A percentile compares a stretch with the other conserved stretches of the same genome.
These are phyloP conservation scores for Phytophthora niederhauseri DNA, from an alignment of 352 stramenopile species.

Conservation along the genomic window DNA sequence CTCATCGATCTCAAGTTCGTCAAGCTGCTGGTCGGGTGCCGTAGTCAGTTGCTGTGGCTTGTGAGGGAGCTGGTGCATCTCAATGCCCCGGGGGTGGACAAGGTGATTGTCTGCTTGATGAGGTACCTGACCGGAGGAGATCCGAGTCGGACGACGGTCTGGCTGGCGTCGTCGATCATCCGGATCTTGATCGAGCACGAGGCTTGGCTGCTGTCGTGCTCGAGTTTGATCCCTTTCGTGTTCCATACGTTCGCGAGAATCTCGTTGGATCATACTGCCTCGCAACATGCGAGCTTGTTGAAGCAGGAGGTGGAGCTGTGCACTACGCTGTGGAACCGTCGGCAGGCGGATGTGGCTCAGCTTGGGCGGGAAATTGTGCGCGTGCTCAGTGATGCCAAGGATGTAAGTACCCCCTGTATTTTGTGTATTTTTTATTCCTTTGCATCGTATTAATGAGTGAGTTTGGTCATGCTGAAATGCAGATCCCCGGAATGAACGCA, in stretches of 20 bases:
- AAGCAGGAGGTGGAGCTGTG: conserved; percentile 86
- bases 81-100: conserved; percentile 72
- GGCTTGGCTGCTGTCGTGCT: conserved; percentile 71
- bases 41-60: conserved; percentile 82
- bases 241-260: conserved; percentile 84
- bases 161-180: conserved; percentile 80
- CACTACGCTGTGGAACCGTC: conserved; percentile 71
- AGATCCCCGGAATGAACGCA: conserved; percentile 83
- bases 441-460: not conserved
- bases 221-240: conserved; percentile 79
- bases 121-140: conserved; percentile 72
- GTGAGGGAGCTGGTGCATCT: conserved; percentile 81
- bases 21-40: conserved; percentile 75
- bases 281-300: conserved; percentile 59
- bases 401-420: conserved; percentile 46
- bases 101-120: conserved; percentile 78
- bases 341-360: conserved; percentile 67
- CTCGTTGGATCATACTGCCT: conserved; percentile 63
- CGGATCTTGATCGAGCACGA: conserved; percentile 83
- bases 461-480: conserved; percentile 14
- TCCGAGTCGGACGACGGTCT: conserved; percentile 72
- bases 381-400: conserved; percentile 80
- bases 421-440: not conserved
- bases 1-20: conserved; percentile 85
- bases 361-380: conserved; percentile 82